Evolutionary conservation across 75 land plant genomes (phyloP).

Genomic region (Larix kaempferi): DNA sequence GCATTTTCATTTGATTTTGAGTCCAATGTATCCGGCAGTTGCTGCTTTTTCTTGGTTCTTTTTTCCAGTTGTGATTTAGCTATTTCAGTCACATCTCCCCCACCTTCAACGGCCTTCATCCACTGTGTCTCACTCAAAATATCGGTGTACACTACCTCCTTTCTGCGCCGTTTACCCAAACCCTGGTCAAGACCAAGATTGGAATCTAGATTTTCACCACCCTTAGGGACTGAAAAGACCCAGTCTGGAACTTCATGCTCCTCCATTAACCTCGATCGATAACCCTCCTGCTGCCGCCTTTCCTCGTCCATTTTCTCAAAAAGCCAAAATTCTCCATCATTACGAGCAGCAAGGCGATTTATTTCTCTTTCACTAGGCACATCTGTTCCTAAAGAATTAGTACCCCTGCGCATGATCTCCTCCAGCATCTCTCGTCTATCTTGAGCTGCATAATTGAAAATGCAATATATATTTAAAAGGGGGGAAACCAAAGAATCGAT

Average conservation of each 20-base stretch:
- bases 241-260: conserved; percentile 97
- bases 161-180: conserved; percentile 73
- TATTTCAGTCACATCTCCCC: conserved; percentile 55
- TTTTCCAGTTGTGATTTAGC: conserved; percentile 15
- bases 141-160: conserved; percentile 81
- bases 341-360: conserved; percentile 87
- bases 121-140: conserved; percentile 81
- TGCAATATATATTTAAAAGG: neutral
- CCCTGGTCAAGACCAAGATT: conserved; percentile 4
- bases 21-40: neutral
- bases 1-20: neutral
- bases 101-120: conserved; percentile 88
- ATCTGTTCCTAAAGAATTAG: conserved; percentile 79
- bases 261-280: conserved; percentile 85
- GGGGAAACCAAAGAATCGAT: neutral
- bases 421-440: conserved; percentile 90
- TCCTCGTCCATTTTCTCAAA: conserved; percentile 99
- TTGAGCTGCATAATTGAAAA: conserved; percentile 60
- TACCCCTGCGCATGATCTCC: conserved; percentile 91
- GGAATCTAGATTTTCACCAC: conserved; percentile 13
- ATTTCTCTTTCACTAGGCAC: conserved; percentile 99
- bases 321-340: conserved; percentile 77
- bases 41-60: conserved; percentile 8
- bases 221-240: conserved; percentile 50
- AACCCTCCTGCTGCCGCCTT: conserved; percentile 77